Evolutionary conservation across 1,139 yeast genomes (phyloP).

Genomic region (Hyphopichia wangnamkhiaoensis): DNA sequence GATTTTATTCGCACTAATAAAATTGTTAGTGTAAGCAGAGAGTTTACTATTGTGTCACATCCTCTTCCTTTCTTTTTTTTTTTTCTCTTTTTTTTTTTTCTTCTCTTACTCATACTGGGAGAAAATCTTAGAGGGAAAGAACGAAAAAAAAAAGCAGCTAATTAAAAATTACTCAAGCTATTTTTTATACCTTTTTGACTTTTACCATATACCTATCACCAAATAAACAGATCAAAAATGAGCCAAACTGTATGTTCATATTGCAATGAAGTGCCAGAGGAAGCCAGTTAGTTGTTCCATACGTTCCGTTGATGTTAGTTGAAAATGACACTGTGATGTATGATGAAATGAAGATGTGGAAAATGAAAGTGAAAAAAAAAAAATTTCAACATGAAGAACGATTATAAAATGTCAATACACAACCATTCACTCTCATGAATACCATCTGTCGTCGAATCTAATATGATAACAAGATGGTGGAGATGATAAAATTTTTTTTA

Average conservation of each 20-base stretch:
- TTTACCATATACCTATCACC: constrained; percentile 18
- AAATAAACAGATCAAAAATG: constrained; percentile 30
- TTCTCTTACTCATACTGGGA: not conserved
- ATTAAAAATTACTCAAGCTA: constrained; percentile 14
- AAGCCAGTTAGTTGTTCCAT: not conserved
- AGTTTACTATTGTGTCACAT: not conserved
- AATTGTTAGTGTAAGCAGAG: not conserved
- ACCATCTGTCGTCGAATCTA: no score
- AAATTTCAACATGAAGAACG: not conserved
- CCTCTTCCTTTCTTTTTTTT: not conserved
- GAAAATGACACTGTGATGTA: not conserved
- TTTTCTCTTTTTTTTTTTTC: constrained; percentile 1
- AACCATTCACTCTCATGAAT: no score
- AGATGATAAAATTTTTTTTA: no score
- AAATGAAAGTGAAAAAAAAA: not conserved
- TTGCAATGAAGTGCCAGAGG: no score
- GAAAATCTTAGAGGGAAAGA: constrained; percentile 1
- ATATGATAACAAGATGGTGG: no score
- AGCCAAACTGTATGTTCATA: constrained; percentile 32
- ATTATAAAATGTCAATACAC: not conserved
- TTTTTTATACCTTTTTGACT: constrained; percentile 3
- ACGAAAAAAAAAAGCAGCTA: constrained; percentile 11
- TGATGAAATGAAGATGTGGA: not conserved
- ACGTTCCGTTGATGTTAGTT: not conserved
- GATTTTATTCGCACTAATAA: not conserved